Conservation (phyloP, 106 monocot genomes). For the Platanthera guangdongensis region DNA sequence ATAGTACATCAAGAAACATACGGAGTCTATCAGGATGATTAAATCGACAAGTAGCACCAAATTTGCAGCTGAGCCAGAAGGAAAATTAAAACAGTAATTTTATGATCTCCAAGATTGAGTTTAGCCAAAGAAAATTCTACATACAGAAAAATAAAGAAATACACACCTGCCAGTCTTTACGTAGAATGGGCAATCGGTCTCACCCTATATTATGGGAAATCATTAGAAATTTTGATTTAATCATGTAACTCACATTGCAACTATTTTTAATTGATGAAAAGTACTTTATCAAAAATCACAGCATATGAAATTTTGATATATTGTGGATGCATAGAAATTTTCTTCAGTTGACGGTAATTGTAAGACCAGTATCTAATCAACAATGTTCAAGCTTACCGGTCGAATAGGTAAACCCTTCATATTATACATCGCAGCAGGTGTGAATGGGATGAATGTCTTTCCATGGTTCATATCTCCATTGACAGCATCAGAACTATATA, state of each 20-base stretch:
- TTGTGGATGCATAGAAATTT: neutral
- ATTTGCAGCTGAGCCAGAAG: constrained; percentile 71
- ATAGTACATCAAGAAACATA: constrained; percentile 17
- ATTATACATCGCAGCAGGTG: constrained; percentile 70
- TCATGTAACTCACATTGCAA: neutral
- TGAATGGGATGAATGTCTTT: constrained; percentile 22
- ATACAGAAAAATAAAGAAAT: neutral
- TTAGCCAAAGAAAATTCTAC: neutral
- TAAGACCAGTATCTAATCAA: neutral
- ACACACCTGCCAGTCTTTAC: constrained; percentile 88
- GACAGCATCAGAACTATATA: constrained; percentile 6
- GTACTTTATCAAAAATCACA: neutral
- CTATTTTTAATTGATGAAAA: neutral
- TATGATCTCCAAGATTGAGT: neutral
- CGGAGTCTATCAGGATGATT: constrained; percentile 82
- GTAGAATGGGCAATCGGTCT: constrained; percentile 91
- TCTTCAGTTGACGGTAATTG: neutral
- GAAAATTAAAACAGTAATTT: neutral
- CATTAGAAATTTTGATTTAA: neutral
- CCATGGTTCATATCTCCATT: constrained; percentile 7
- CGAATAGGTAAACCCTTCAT: constrained; percentile 89
- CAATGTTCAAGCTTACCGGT: constrained; percentile 28
- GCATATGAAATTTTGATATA: neutral
- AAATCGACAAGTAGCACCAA: constrained; percentile 71
- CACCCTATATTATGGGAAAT: constrained; percentile 45